Evolutionary conservation across 1,284 basidiomycete genomes (phyloP).

Genomic region (Anthracocystis panici-leucophaei): DNA sequence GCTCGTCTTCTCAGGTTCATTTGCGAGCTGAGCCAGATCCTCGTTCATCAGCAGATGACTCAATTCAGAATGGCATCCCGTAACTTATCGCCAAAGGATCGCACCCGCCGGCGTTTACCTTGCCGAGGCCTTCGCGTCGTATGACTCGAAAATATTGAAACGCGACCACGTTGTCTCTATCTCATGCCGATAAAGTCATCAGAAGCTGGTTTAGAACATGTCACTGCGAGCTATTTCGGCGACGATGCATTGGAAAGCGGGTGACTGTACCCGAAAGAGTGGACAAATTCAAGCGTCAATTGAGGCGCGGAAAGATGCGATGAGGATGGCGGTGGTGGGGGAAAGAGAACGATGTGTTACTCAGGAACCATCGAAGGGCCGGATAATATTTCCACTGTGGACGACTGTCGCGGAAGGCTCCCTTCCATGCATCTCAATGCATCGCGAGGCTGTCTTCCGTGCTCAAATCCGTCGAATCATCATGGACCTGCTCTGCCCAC

Average conservation of each 20-base stretch:
- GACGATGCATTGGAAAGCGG: too few relatives aligned
- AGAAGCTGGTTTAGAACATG: too few relatives aligned
- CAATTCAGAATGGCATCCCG: too few relatives aligned
- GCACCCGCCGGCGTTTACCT: neutral
- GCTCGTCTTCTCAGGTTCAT: too few relatives aligned
- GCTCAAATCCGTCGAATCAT: neutral
- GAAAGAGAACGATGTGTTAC: neutral
- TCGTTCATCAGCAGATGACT: too few relatives aligned
- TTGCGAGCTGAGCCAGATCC: too few relatives aligned
- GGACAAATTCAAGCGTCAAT: neutral
- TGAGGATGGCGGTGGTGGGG: neutral
- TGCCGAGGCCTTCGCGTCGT: neutral
- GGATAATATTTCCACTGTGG: slow-evolving; percentile 1
- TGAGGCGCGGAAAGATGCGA: neutral
- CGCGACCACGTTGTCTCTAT: too few relatives aligned
- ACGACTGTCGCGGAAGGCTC: neutral
- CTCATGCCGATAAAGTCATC: too few relatives aligned
- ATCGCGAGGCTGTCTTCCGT: slow-evolving; percentile 11
- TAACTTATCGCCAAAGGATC: too few relatives aligned
- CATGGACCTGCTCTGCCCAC: too few relatives aligned
- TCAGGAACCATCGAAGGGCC: neutral
- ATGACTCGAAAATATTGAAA: neutral
- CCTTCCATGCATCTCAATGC: slow-evolving; percentile 1
- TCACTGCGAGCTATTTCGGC: too few relatives aligned
- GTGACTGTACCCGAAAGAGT: too few relatives aligned